Evolutionary conservation across 2,329 filamentous ascomycete genomes (phyloP).

Genomic region (Westerdykella aurantiaca): DNA sequence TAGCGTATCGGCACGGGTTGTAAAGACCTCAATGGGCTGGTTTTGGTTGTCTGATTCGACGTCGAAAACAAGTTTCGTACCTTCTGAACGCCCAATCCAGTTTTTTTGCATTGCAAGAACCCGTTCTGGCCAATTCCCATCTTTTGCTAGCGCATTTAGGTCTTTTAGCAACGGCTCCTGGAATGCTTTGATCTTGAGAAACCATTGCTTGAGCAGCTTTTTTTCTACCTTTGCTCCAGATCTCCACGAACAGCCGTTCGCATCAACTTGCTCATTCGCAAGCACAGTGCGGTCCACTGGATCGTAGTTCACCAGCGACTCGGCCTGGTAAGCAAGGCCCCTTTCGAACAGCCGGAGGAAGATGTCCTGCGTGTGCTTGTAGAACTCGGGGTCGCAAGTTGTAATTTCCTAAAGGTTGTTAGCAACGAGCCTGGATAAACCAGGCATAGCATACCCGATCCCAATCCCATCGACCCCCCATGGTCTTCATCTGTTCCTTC

Average conservation of each 20-base stretch:
- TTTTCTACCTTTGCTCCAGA: conserved; percentile 82
- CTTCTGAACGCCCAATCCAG: conserved; percentile 77
- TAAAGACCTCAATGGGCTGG: conserved; percentile 65
- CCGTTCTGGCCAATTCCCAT: conserved; percentile 71
- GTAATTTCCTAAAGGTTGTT: conserved; percentile 60
- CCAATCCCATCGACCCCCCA: conserved; percentile 85
- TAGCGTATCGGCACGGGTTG: conserved; percentile 80
- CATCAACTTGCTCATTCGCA: conserved; percentile 89
- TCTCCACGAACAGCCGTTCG: conserved; percentile 78
- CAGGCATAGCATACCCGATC: conserved; percentile 54
- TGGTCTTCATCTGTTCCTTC: conserved; percentile 71
- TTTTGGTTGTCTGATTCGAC: conserved; percentile 45
- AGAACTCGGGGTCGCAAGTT: conserved; percentile 79
- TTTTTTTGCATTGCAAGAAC: conserved; percentile 80
- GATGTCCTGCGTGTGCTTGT: conserved; percentile 81
- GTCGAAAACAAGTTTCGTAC: conserved; percentile 66
- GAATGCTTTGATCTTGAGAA: conserved; percentile 76
- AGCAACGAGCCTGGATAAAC: neutral
- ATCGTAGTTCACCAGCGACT: conserved; percentile 85
- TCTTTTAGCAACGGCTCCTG: conserved; percentile 67
- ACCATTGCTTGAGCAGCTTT: conserved; percentile 78
- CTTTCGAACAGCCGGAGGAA: conserved; percentile 71
- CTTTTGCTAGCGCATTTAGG: conserved; percentile 58
- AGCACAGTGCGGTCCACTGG: conserved; percentile 84
- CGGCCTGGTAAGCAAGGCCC: conserved; percentile 74